Base-by-base conservation (phyloP, 495 filamentous ascomycete species). In the Tricharina praecox region DNA sequence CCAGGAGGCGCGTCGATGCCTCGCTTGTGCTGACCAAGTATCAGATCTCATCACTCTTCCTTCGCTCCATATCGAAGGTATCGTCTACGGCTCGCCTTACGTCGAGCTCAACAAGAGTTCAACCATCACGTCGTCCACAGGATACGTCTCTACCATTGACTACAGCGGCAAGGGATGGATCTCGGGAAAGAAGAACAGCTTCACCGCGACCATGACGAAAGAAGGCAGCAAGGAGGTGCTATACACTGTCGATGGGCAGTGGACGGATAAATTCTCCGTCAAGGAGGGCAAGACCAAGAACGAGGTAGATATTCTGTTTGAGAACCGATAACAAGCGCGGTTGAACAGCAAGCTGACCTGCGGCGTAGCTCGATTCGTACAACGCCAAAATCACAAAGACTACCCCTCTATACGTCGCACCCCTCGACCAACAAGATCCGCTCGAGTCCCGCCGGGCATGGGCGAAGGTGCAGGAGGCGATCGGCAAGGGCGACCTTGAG, bases 91-190 rank as follows among this genome's bases (percentile, higher is more conserved):
- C 41, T 76, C 82, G 1, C 86, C 88, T 1, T 94, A 82, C 57
- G 79, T 94, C 47, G 92, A 97, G 62, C 74, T 97, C 11, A 82
- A 92, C 49, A 78, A 78, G 58, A 68, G 68, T 30, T 81, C 80
- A 41, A 83, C 79, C 63, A 97, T 97, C 60, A 72, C 71, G 21
- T 87, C 82, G 49, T 87, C 81, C 19, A 77, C 77, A 2, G 90
- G 90, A 51, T 96, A 79, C 65, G 78, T 84, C n/a, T 73, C 85
- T 39, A 90, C 87, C 64, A 84, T 96, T 54, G 81, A 90, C 62
- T 97, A 92, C 66, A 80, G 72, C 47, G 85, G 85, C 47, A 86
- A 83, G 65, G 90, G 90, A 25, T 97, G 86, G 87, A 49, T 97
- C 23, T 81, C 78, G 41, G 92, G 90, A 23, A 94, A 92, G 71